Percentiles rank a stretch among this genome's conserved stretches.
phyloP scores from a whole-genome alignment of 208 protist species.

The Trypanosoma platydactyli region DNA sequence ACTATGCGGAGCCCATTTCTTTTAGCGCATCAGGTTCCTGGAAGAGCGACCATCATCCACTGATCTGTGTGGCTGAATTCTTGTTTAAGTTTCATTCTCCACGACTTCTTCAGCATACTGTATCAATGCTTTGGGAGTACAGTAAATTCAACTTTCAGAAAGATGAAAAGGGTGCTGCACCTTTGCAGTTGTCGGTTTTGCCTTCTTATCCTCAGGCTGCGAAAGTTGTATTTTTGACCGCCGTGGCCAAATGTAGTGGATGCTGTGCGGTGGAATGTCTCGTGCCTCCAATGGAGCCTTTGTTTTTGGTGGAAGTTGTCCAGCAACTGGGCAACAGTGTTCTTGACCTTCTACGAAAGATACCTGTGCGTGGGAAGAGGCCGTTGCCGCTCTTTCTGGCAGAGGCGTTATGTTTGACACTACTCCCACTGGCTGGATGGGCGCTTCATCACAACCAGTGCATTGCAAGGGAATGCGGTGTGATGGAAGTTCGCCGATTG shows the following conservation, averaged over 20 bases:
- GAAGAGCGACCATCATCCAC: not conserved
- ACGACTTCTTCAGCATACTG: not conserved
- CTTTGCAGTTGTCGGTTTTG: not conserved
- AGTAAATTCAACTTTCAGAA: not conserved
- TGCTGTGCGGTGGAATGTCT: not conserved
- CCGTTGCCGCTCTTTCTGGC: slow-evolving; percentile 14
- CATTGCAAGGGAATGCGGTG: not conserved
- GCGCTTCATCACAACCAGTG: slow-evolving; percentile 4
- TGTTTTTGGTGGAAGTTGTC: slow-evolving; percentile 9
- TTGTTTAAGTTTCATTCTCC: slow-evolving; percentile 17
- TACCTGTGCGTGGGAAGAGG: slow-evolving; percentile 4
- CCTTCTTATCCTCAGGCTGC: not conserved
- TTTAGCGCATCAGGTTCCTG: not conserved
- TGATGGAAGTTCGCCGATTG: not conserved
- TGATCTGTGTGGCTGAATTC: not conserved
- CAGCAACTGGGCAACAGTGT: slow-evolving; percentile 10
- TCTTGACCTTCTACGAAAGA: not conserved
- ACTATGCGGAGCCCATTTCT: not conserved
- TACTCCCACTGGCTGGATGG: slow-evolving; percentile 7
- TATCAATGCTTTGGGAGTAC: slow-evolving; percentile 1
- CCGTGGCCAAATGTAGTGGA: not conserved
- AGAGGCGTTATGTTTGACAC: slow-evolving; percentile 16
- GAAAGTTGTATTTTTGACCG: not conserved
- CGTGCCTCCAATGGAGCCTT: not conserved
- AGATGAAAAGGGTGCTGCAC: not conserved